Evolutionary conservation across 768 basidiomycete species (phyloP), one percentile per base, ranked within the genome.

Genomic region (Chiua virens): DNA sequence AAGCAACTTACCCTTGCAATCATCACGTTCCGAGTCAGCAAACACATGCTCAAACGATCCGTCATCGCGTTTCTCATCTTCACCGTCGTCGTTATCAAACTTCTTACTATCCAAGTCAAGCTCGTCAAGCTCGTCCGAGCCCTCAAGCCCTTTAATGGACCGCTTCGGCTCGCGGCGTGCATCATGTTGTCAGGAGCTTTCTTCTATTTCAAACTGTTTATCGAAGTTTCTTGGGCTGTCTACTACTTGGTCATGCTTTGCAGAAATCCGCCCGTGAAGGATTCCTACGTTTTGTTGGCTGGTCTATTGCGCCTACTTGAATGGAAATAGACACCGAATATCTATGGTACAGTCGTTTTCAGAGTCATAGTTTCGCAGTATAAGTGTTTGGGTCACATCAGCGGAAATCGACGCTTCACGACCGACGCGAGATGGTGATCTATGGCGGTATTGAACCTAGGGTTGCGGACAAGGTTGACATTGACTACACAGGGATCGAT

Each of bases 51-150:
- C 47, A 68, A 59, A 50, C 66, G 61, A 47, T 67, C 65, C 46
- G 54, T 67, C 34, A 48, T 65, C 38, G 55, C 61, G 34, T 63
- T 65, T 45, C 52, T 66, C 57, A 61, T 66, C 54, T 65, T 68
- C 32, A 48, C 66, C 44, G 63, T 66, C 61, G 53, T 66, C 53
- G 54, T 59, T 54, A 49, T 66, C 61, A 68, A 68, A 50, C 11
- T 68, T 37, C 51, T 68, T 18, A 52, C 61, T 44, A 49, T 66
- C 46, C 65, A 67, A 7, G 55, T 67, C 52, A 67, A 63, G 34
- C 65, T 66, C 27, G 55, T 67, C 54, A 67, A 61, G 22, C 58
- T 63, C 1, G 58, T 54, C 15, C 65, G 65, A 10, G 53, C 65
- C 1, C 66, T 67, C 5, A 55, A 50, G 32, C 63, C 59, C 13